Evolutionary conservation across 148 eudicot species (phyloP).

Genomic region (Spergularia marina): DNA sequence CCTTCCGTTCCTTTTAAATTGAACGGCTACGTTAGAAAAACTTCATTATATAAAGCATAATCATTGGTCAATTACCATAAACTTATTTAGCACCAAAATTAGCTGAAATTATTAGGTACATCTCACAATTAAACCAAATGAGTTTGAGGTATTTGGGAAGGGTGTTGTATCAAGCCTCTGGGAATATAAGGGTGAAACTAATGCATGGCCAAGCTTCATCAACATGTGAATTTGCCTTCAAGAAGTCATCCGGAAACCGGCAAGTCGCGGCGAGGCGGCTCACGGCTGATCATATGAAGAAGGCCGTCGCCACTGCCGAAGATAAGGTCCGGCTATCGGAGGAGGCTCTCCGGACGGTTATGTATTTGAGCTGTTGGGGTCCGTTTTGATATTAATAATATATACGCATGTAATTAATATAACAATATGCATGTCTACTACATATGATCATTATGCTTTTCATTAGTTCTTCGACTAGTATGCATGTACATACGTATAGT

Average conservation of each 20-base stretch:
- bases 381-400: conserved; percentile 3
- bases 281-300: not conserved
- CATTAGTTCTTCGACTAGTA: no score
- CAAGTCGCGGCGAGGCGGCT: not conserved
- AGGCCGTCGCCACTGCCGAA: not conserved
- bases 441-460: no score
- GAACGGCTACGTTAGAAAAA: no score
- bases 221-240: conserved; percentile 12
- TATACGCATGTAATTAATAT: no score
- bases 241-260: conserved; percentile 6
- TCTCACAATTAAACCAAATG: not conserved
- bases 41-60: no score
- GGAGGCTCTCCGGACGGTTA: conserved; percentile 24
- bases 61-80: no score
- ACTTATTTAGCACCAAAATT: no score
- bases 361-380: conserved; percentile 32
- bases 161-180: conserved; percentile 20
- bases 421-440: no score
- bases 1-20: no score
- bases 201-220: conserved; percentile 17
- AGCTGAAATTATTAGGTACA: no score
- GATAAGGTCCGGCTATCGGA: conserved; percentile 9
- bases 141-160: conserved; percentile 26
- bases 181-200: conserved; percentile 13
- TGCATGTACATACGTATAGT: no score